Percentiles rank a stretch among this genome's conserved stretches.
phyloP scores from a whole-genome alignment of 805 yeast genomes.

The Cyberlindnera mrakii region DNA sequence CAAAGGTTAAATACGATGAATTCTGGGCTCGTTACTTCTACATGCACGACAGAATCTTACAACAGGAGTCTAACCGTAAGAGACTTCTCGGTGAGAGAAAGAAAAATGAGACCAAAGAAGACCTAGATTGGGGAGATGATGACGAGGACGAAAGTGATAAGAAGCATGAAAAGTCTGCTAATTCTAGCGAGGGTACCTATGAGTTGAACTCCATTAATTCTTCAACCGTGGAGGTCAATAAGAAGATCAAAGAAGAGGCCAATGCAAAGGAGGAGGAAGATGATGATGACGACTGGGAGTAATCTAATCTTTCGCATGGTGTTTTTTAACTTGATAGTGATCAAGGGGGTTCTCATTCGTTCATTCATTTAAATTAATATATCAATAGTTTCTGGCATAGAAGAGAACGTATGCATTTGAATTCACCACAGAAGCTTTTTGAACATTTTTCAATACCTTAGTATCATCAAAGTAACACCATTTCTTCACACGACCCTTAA shows the following conservation, averaged over 20 bases:
- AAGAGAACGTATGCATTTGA: slow-evolving; percentile 80
- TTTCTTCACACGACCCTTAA: slow-evolving; percentile 43
- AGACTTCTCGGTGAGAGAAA: slow-evolving; percentile 26
- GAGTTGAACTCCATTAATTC: slow-evolving; percentile 32
- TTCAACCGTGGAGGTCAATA: slow-evolving; percentile 30
- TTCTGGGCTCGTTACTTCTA: slow-evolving; percentile 77
- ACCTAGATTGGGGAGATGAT: slow-evolving; percentile 14
- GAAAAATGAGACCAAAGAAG: slow-evolving; percentile 6
- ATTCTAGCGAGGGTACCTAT: slow-evolving; percentile 33
- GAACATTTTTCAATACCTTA: slow-evolving; percentile 48
- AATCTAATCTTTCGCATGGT: slow-evolving; percentile 4
- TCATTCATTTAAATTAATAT: background rate
- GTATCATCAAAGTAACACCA: slow-evolving; percentile 88
- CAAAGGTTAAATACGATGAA: slow-evolving; percentile 43
- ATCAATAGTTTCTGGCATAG: slow-evolving; percentile 40
- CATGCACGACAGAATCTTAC: slow-evolving; percentile 29
- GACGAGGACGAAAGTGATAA: slow-evolving; percentile 12
- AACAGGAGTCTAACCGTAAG: slow-evolving; percentile 57
- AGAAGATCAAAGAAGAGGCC: slow-evolving; percentile 5
- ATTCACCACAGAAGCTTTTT: slow-evolving; percentile 50
- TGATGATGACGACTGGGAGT: slow-evolving; percentile 63
- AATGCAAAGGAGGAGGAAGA: slow-evolving; percentile 31
- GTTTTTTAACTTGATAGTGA: background rate
- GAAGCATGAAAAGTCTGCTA: slow-evolving; percentile 13
- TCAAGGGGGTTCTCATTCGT: background rate